Evolutionary conservation across 2,329 filamentous ascomycete species (phyloP), one percentile per base, ranked within the genome.

Genomic region (Fusarium xyrophilum): DNA sequence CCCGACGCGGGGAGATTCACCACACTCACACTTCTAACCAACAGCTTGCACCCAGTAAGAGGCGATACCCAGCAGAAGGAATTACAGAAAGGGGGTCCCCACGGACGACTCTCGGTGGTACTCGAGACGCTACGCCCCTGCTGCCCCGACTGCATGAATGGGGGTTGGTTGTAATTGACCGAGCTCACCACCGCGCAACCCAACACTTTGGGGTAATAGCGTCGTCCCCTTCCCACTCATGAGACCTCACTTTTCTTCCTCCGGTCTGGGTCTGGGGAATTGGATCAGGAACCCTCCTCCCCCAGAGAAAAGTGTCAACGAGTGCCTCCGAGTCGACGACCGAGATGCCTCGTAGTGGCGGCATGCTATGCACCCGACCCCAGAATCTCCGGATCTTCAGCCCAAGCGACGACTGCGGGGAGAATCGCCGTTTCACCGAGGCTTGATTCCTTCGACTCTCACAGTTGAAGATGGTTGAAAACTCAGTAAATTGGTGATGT

Each of bases 81-180:
- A 40, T 40, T 40, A 48, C 40, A 30, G 43, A 39, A 58, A 44
- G 33, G 40, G 56, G 52, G 39, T 63, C 65, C 70, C 70, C 69
- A 46, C 62, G 76, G 73, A 64, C 67, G 69, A 75, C 75, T 73
- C 75, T 78, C 76, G 76, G 76, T 75, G 70, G 71, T 77, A 77
- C 73, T 77, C 70, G 60, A 67, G 60, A 60, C 75, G 72, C 75
- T 74, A 75, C 68, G 60, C 65, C 68, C 67, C 62, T 54, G 56
- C 61, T 43, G 50, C 60, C 56, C 57, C 59, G 48, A 59, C 61
- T 70, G 67, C 71, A 73, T 65, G 67, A 65, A 56, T 73, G 65
- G 65, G n/a, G n/a, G n/a, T n/a, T n/a, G n/a, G 65, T 68, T 68
- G 71, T 74, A 73, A 73, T 73, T 73, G 71, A 73, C 71, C 71